phyloP scores from a whole-genome alignment of 805 yeast genomes.

The Isabelozyma pseudorhagii region DNA sequence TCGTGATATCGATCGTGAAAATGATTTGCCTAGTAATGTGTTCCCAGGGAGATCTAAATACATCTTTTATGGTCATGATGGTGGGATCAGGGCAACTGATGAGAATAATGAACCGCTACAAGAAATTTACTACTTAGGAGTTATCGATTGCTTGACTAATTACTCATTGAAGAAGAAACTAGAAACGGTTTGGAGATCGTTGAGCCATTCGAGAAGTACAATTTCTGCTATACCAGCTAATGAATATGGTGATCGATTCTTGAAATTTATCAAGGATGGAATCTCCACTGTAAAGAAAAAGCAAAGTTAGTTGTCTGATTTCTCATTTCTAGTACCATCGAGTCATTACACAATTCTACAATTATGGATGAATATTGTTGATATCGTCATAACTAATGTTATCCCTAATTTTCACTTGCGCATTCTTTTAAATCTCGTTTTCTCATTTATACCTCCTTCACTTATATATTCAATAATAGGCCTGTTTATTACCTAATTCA shows the following conservation, averaged over 20 bases:
- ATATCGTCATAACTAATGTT: not conserved
- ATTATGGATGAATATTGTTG: not conserved
- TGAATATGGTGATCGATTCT: conserved; percentile 88
- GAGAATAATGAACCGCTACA: conserved; percentile 56
- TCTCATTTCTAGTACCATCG: not conserved
- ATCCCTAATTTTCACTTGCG: not conserved
- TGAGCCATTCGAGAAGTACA: conserved; percentile 63
- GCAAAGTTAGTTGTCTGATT: not conserved
- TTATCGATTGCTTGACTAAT: conserved; percentile 88
- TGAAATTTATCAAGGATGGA: conserved; percentile 56
- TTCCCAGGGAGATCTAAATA: conserved; percentile 49
- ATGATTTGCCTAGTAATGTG: conserved; percentile 43
- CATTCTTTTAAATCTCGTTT: not conserved
- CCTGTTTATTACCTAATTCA: not conserved
- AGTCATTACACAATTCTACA: not conserved
- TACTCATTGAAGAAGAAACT: conserved; percentile 69
- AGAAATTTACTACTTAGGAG: conserved; percentile 83
- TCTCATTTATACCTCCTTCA: not conserved
- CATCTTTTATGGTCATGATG: conserved; percentile 73
- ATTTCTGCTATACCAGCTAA: conserved; percentile 88
- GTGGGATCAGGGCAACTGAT: conserved; percentile 78
- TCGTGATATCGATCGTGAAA: conserved; percentile 34
- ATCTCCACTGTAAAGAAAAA: conserved; percentile 11
- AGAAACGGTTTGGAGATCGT: conserved; percentile 82
- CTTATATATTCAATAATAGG: not conserved